Conservation (phyloP, 2,329 filamentous ascomycete species). For the Rugonectria rugulosa region DNA sequence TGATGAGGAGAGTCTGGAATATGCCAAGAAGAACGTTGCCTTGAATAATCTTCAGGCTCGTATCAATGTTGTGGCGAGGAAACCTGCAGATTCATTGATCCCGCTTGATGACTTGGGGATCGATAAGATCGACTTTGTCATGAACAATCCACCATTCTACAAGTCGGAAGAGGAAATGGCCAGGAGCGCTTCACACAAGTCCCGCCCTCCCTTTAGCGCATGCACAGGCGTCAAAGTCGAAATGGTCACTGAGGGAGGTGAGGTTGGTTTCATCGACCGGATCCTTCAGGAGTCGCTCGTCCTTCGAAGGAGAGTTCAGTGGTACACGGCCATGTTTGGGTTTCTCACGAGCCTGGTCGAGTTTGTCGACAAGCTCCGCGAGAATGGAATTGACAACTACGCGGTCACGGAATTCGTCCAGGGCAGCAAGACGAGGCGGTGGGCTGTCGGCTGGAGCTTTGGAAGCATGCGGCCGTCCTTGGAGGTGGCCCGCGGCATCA, state of each 20-base stretch:
- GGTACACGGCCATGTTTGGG: conserved; percentile 93
- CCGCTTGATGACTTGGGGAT: conserved; percentile 64
- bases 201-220: conserved; percentile 72
- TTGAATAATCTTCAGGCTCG: conserved; percentile 70
- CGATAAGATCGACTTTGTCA: conserved; percentile 75
- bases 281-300: conserved; percentile 75
- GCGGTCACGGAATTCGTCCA: conserved; percentile 83
- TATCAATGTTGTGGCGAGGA: conserved; percentile 69
- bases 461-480: conserved; percentile 67
- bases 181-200: conserved; percentile 70
- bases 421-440: conserved; percentile 79
- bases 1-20: conserved; percentile 72
- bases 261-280: conserved; percentile 74
- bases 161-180: conserved; percentile 73
- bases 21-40: conserved; percentile 71
- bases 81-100: conserved; percentile 63
- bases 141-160: conserved; percentile 98
- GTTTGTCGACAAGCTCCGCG: conserved; percentile 66
- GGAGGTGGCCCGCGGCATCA: conserved; percentile 53
- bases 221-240: conserved; percentile 81
- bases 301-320: conserved; percentile 70
- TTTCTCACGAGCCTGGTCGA: conserved; percentile 74
- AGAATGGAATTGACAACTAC: conserved; percentile 73
- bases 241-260: conserved; percentile 85
- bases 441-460: conserved; percentile 92